Conservation (phyloP, 106 monocot species). For the Acorus calamus region DNA sequence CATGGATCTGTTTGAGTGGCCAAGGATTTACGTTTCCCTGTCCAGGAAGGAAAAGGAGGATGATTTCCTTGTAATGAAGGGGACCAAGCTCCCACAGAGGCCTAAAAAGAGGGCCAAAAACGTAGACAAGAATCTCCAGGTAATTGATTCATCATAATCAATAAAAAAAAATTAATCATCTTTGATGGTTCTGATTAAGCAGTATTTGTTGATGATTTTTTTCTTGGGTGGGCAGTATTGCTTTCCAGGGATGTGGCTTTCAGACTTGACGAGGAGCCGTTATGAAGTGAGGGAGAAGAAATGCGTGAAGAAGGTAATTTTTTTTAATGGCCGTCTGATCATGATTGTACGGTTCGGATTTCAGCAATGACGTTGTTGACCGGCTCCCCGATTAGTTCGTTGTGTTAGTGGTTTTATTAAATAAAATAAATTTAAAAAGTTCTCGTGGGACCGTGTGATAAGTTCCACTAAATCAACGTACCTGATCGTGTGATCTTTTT, state of each 20-base stretch:
- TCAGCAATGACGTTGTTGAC: too few species aligned
- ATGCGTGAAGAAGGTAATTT: conserved; percentile 74
- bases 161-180: not conserved
- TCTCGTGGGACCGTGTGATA: too few species aligned
- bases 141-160: conserved; percentile 9
- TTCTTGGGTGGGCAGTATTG: conserved; percentile 36
- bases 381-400: too few species aligned
- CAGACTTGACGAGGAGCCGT: conserved; percentile 60
- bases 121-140: conserved; percentile 65
- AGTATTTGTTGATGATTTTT: not conserved
- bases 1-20: conserved; percentile 65
- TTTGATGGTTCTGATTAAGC: not conserved
- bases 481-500: too few species aligned
- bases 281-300: conserved; percentile 93
- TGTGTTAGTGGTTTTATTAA: too few species aligned
- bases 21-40: conserved; percentile 71
- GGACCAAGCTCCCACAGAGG: conserved; percentile 74
- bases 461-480: too few species aligned
- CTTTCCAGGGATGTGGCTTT: conserved; percentile 83
- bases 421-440: too few species aligned
- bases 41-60: conserved; percentile 93
- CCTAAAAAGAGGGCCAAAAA: conserved; percentile 79
- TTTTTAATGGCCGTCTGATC: not conserved
- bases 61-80: conserved; percentile 79
- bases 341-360: too few species aligned